Evolutionary conservation across 1,139 yeast species (phyloP), one percentile per base, ranked within the genome.

Genomic region (Wickerhamomyces sp.): DNA sequence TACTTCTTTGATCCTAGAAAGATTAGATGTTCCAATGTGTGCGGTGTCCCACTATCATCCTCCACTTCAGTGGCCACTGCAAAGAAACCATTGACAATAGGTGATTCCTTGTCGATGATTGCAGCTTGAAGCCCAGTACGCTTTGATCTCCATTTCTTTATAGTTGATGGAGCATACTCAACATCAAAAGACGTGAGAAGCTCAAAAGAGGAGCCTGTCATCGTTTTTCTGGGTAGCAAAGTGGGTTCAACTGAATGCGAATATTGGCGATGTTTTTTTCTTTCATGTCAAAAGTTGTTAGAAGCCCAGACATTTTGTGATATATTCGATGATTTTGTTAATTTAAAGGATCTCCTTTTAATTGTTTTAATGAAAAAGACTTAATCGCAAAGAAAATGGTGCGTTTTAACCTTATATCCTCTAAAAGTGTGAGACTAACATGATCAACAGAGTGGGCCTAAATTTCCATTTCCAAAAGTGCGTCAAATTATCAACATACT

Each of bases 1-100:
- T 81, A 88, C 43, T 81, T 78, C 45, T 82, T 70, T 3, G 96
- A 86, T 1, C 99, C 99, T 95, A 90, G 86, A 59, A 94, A 94
- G 31, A 92, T 74, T 57, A 94, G 69, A 64, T 94, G 99, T 62
- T 94, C 98, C 40, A 94, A 66, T 1, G 99, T 92, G 58, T 94
- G 99, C 3, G 99, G 98, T 42, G 85, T 78, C 6, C 99, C 99
- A 16, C 92, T 77, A 59, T 90, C 94, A 58, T 87, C 78, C 22
- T 72, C 68, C 40, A 88, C 86, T 58, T 92, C 97, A 1, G 97
- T 89, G 13, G 96, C 97, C 7, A 92, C 95, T 1, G 96, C 94
- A 60, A 94, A 89, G 58, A 84, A 85, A 12, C 98, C 98, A 55
- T 82, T 80, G 5, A 94, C 97, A 25, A 89, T 72, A 1, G 98